A percentile compares a stretch with the other conserved stretches of the same genome.
These are phyloP conservation scores for Pestalotiopsis sp. DNA, from an alignment of 2,329 filamentous ascomycete genomes.

Conservation along the genomic window DNA sequence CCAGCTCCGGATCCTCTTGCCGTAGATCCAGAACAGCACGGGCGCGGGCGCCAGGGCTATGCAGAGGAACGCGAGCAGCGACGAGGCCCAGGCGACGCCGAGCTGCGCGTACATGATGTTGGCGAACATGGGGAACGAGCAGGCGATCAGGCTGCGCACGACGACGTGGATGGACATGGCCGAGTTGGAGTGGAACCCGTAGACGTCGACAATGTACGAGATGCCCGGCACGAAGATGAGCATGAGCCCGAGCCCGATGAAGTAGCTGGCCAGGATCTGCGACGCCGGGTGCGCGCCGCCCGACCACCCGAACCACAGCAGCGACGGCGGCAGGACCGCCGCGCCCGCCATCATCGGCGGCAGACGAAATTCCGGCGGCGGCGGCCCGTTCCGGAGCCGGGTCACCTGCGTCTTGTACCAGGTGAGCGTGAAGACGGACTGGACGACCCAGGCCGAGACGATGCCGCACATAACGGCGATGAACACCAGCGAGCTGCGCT, in stretches of 20 bases:
- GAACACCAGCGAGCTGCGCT: constrained; percentile 44
- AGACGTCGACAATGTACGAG: constrained; percentile 24
- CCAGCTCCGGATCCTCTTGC: constrained; percentile 19
- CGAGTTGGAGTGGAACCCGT: constrained; percentile 21
- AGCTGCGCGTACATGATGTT: constrained; percentile 21
- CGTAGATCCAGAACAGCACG: constrained; percentile 16
- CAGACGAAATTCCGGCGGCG: constrained; percentile 47
- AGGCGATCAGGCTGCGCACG: constrained; percentile 20
- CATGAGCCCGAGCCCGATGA: constrained; percentile 20
- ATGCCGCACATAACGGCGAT: constrained; percentile 43
- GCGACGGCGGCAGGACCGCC: constrained; percentile 42
- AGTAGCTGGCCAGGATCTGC: constrained; percentile 21
- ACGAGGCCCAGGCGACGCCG: constrained; percentile 22
- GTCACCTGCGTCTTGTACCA: constrained; percentile 23
- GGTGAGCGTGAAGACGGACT: constrained; percentile 20
- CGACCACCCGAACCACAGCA: constrained; percentile 58
- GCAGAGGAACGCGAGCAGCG: constrained; percentile 21
- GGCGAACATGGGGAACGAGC: constrained; percentile 23
- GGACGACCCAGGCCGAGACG: constrained; percentile 21
- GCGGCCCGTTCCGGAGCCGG: constrained; percentile 21
- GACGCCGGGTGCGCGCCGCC: constrained; percentile 23
- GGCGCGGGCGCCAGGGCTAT: constrained; percentile 17
- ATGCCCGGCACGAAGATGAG: constrained; percentile 24
- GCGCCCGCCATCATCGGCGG: constrained; percentile 49
- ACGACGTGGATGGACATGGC: constrained; percentile 25